Evolutionary conservation across 2,329 filamentous ascomycete species (phyloP), one percentile per base, ranked within the genome.

Genomic region (Colletotrichum tabaci): DNA sequence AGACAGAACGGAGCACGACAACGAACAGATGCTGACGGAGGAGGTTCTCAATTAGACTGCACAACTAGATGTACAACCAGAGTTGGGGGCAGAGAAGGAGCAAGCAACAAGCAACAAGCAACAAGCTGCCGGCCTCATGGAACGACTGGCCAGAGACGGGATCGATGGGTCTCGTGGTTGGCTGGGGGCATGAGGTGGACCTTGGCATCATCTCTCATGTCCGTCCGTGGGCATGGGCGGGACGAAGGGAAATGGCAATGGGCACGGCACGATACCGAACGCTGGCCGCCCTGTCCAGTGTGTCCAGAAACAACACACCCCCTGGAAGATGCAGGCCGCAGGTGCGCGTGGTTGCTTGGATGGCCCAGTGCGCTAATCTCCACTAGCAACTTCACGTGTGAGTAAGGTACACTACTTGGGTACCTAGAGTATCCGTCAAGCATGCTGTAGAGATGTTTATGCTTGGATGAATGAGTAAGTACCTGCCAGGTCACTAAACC

Each of bases 261-360:
- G 15, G 42, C 44, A 46, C 44, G n/a, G 13, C 44, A 16, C 44
- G 44, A 46, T 46, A n/a, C 44, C 44, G 44, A 46, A 46, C 44
- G 9, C 44, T 46, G 44, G 44, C 44, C 2, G 49, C 49, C 49
- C 30, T 18, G 30, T 26, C 30, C 18, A 55, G 9, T 9, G 8
- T 35, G 30, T 35, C 30, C 8, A 35, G 30, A 35, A 35, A 35
- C 30, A 55, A 30, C 23, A 52, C 21, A 30, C 42, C 46, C 30
- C 57, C 57, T 61, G 26, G 61, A 46, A 40, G 50, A 26, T 58
- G 35, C 55, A 16, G 23, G 53, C 42, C 18, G 53, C 52, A 46
- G 52, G 63, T 50, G 49, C 62, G 63, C 63, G 64, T 68, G 52
- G 68, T 63, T 49, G 68, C 60, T 57, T 57, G 38, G 60, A 58